phyloP scores from a whole-genome alignment of 2,329 filamentous ascomycete genomes.

The Alternaria arborescens region DNA sequence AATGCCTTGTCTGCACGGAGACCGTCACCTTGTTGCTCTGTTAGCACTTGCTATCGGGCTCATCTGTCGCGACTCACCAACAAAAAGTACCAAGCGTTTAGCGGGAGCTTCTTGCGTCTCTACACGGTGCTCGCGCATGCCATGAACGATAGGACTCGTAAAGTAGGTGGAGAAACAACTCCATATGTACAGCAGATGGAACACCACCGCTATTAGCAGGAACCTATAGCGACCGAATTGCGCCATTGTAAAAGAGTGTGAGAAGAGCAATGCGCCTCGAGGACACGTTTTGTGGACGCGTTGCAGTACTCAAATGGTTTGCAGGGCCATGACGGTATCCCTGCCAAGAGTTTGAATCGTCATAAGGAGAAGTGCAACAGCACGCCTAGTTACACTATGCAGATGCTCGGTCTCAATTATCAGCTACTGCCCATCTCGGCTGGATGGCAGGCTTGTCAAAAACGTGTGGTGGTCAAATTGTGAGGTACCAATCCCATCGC shows the following conservation, averaged over 20 bases:
- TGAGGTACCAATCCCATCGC: background rate
- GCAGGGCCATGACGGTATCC: constrained; percentile 29
- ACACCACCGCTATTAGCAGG: constrained; percentile 85
- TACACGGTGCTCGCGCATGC: constrained; percentile 84
- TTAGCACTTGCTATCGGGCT: background rate
- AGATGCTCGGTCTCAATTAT: background rate
- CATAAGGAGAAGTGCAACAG: constrained; percentile 3
- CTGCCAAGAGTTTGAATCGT: constrained; percentile 25
- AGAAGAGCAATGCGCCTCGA: constrained; percentile 37
- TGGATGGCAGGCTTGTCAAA: background rate
- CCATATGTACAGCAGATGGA: constrained; percentile 91
- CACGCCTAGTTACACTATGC: background rate
- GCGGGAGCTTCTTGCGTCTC: constrained; percentile 80
- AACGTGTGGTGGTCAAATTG: background rate
- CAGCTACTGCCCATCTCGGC: background rate
- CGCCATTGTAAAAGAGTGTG: constrained; percentile 51
- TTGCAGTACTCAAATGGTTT: constrained; percentile 40
- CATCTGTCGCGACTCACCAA: constrained; percentile 65
- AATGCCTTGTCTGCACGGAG: constrained; percentile 98
- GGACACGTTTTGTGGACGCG: constrained; percentile 33
- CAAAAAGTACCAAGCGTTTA: constrained; percentile 89
- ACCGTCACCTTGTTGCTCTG: constrained; percentile 73
- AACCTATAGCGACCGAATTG: constrained; percentile 79
- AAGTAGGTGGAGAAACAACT: constrained; percentile 94
- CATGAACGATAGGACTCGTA: constrained; percentile 94